These are phyloP conservation scores for Peniophora sp. DNA, from an alignment of 1,284 basidiomycete genomes.

Conservation along the genomic window DNA sequence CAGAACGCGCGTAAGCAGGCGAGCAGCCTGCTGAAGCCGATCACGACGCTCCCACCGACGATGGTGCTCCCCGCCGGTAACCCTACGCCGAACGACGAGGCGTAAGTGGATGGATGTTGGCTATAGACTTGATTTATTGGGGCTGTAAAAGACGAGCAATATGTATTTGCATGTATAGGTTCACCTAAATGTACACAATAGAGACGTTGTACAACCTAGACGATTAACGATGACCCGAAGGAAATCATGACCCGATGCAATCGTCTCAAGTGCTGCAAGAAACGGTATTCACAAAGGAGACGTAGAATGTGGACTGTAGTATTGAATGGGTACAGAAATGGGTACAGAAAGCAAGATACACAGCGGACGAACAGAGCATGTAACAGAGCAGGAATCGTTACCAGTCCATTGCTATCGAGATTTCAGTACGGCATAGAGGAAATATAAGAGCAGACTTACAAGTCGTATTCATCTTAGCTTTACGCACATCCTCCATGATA, in stretches of 20 bases:
- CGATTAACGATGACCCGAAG: too few species aligned
- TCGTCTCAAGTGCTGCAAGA: too few species aligned
- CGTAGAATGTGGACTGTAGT: too few species aligned
- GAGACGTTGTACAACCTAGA: slow-evolving; percentile 4
- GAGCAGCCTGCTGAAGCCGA: slow-evolving; percentile 57
- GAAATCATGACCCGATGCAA: too few species aligned
- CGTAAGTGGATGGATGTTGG: neutral
- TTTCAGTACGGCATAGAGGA: neutral
- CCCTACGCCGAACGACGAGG: neutral
- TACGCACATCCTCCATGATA: slow-evolving; percentile 55
- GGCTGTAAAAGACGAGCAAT: neutral
- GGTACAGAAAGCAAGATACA: neutral
- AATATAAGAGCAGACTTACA: slow-evolving; percentile 5
- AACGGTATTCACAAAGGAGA: too few species aligned
- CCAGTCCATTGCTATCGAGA: neutral
- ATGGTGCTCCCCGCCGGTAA: slow-evolving; percentile 55
- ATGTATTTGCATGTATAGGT: neutral
- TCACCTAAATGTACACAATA: neutral
- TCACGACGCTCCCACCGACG: slow-evolving; percentile 81
- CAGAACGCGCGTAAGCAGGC: slow-evolving; percentile 78
- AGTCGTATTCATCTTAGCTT: slow-evolving; percentile 32
- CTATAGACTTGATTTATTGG: neutral
- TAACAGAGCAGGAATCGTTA: neutral
- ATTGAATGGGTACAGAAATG: too few species aligned
- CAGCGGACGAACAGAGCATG: neutral